A percentile compares a stretch with the other conserved stretches of the same genome.
Evolutionary conservation across 2,329 filamentous ascomycete genomes (phyloP).

Genomic region (Cordyceps fumosorosea): DNA sequence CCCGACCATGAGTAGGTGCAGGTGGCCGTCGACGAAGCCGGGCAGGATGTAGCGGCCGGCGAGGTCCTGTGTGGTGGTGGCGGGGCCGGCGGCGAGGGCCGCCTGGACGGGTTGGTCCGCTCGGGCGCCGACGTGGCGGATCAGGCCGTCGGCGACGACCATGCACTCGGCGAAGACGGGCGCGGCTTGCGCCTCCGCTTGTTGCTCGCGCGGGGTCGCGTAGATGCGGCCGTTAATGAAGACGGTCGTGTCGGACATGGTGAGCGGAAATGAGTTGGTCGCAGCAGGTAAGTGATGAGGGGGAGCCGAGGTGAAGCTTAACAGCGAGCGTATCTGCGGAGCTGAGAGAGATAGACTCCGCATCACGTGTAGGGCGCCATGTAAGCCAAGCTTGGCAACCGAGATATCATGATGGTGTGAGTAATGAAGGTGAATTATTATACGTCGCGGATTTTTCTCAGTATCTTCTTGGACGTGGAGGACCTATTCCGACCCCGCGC

Average conservation of each 20-base stretch:
- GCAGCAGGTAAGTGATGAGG: background rate
- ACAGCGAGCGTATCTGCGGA: conserved; percentile 7
- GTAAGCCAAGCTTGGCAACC: background rate
- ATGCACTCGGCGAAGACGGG: conserved; percentile 27
- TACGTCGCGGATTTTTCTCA: no score
- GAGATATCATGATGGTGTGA: background rate
- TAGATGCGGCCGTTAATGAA: conserved; percentile 20
- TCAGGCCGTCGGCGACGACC: conserved; percentile 28
- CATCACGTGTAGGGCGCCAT: conserved; percentile 9
- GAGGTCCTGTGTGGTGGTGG: conserved; percentile 20
- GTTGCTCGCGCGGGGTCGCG: conserved; percentile 13
- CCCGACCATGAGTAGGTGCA: conserved; percentile 49
- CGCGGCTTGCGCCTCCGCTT: background rate
- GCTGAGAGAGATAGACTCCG: background rate
- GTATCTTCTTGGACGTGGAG: no score
- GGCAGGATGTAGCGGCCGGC: conserved; percentile 38
- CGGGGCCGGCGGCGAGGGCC: conserved; percentile 21
- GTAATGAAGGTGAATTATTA: background rate
- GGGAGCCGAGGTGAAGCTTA: conserved; percentile 6
- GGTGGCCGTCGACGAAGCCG: conserved; percentile 52
- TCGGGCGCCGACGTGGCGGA: conserved; percentile 28
- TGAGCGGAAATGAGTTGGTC: background rate
- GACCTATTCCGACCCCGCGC: no score
- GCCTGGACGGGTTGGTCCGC: conserved; percentile 19
- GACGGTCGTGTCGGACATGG: conserved; percentile 10